Conservation (phyloP, 2,329 filamentous ascomycete genomes). For the Phyllachora maydis region DNA sequence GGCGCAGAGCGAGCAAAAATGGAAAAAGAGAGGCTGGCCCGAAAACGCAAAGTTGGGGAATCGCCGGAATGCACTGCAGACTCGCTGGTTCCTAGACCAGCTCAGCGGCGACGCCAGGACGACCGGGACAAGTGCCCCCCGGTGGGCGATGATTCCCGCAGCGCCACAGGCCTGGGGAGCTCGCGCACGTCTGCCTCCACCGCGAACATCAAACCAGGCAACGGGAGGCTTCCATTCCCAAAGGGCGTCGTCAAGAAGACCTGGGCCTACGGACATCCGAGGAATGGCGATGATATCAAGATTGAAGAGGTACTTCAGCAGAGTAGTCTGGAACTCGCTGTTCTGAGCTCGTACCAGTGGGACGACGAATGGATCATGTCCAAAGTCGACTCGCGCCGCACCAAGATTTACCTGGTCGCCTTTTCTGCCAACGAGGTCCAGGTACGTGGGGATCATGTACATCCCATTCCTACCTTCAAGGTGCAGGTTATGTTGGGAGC, state of each 20-base stretch:
- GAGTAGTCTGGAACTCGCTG: constrained; percentile 47
- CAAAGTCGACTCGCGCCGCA: constrained; percentile 42
- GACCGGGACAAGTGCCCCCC: too few relatives aligned
- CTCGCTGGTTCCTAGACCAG: constrained; percentile 1
- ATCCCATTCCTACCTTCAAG: too few relatives aligned
- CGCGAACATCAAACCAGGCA: background rate
- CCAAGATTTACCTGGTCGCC: constrained; percentile 40
- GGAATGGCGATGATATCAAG: constrained; percentile 53
- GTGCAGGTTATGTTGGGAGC: background rate
- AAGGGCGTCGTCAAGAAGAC: constrained; percentile 63
- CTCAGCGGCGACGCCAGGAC: constrained; percentile 8
- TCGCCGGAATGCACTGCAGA: too few relatives aligned
- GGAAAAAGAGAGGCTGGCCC: too few relatives aligned
- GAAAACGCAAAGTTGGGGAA: too few relatives aligned
- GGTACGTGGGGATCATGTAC: too few relatives aligned
- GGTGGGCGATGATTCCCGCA: too few relatives aligned
- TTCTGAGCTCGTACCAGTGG: constrained; percentile 78
- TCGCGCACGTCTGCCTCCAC: too few relatives aligned
- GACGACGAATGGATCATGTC: constrained; percentile 60
- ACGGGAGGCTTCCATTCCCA: constrained; percentile 17
- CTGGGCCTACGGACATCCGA: constrained; percentile 42
- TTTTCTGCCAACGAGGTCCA: constrained; percentile 30
- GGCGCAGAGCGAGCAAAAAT: too few relatives aligned
- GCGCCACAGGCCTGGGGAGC: too few relatives aligned
- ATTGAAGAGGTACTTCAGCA: constrained; percentile 74